These are phyloP conservation scores for Sparassis latifolia DNA, from an alignment of 1,284 basidiomycete species.

Conservation along the genomic window DNA sequence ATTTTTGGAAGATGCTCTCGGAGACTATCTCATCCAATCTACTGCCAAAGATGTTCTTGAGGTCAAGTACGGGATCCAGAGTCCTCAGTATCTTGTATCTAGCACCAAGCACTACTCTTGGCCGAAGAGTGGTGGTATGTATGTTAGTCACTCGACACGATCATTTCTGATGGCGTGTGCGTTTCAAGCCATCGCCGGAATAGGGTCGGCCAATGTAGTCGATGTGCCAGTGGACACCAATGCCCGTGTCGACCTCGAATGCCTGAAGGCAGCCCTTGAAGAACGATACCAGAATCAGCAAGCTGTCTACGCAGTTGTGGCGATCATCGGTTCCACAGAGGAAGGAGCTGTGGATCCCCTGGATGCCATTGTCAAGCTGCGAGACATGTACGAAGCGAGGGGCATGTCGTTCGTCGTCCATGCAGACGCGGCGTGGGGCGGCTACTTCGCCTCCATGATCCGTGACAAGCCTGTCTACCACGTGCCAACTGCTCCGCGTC, in stretches of 20 bases:
- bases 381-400: constrained; percentile 24
- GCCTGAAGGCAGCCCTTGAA: constrained; percentile 26
- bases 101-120: constrained; percentile 40
- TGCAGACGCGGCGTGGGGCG: constrained; percentile 41
- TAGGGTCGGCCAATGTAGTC: constrained; percentile 35
- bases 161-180: not conserved
- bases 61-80: constrained; percentile 20
- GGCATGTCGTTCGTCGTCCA: constrained; percentile 38
- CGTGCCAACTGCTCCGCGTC: not conserved
- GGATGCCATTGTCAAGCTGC: constrained; percentile 30
- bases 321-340: constrained; percentile 39
- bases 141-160: not conserved
- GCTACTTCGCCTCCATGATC: constrained; percentile 36
- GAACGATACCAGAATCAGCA: constrained; percentile 20
- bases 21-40: constrained; percentile 30
- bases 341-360: constrained; percentile 40
- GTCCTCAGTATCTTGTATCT: constrained; percentile 24
- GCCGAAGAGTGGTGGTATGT: constrained; percentile 40
- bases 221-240: constrained; percentile 30
- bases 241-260: constrained; percentile 30
- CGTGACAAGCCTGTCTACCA: not conserved
- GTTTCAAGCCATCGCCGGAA: constrained; percentile 32
- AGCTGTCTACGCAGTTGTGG: constrained; percentile 35
- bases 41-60: constrained; percentile 29
- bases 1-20: constrained; percentile 20